These are phyloP conservation scores for Parastagonospora avenae DNA, from an alignment of 2,329 filamentous ascomycete genomes.

Conservation along the genomic window DNA sequence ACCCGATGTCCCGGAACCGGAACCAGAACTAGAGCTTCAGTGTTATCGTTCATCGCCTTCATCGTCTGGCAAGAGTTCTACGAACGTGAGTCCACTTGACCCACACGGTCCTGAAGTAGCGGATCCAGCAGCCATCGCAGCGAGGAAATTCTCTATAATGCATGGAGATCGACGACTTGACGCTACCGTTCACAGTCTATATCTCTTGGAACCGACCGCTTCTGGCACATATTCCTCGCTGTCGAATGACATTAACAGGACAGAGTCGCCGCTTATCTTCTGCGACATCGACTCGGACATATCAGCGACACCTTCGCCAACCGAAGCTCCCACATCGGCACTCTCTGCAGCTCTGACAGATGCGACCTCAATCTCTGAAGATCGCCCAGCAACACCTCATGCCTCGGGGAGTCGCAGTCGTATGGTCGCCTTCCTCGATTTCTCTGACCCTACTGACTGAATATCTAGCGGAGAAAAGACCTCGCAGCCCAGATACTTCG, in stretches of 20 bases:
- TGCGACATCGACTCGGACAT: slow-evolving; percentile 19
- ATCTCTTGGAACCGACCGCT: neutral
- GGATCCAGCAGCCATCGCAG: neutral
- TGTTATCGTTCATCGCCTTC: neutral
- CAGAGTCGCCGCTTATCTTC: slow-evolving; percentile 21
- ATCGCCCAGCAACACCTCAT: neutral
- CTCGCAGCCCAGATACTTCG: slow-evolving; percentile 2
- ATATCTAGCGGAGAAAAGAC: slow-evolving; percentile 16
- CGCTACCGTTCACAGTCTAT: neutral
- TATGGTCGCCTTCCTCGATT: neutral
- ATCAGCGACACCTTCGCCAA: slow-evolving; percentile 18
- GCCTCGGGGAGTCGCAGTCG: slow-evolving; percentile 1
- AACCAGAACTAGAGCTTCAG: neutral
- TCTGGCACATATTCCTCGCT: neutral
- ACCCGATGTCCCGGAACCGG: neutral
- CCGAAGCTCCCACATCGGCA: slow-evolving; percentile 22
- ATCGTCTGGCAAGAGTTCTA: neutral
- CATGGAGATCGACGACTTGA: neutral
- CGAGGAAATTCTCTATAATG: neutral
- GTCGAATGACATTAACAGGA: neutral
- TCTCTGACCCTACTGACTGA: neutral
- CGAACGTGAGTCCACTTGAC: neutral
- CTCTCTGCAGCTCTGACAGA: slow-evolving; percentile 9
- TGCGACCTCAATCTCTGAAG: slow-evolving; percentile 2
- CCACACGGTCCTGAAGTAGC: neutral